A percentile compares a stretch with the other conserved stretches of the same genome.
Evolutionary conservation across 306 rosid species (phyloP).

Genomic region (Herpetospermum pedunculosum): DNA sequence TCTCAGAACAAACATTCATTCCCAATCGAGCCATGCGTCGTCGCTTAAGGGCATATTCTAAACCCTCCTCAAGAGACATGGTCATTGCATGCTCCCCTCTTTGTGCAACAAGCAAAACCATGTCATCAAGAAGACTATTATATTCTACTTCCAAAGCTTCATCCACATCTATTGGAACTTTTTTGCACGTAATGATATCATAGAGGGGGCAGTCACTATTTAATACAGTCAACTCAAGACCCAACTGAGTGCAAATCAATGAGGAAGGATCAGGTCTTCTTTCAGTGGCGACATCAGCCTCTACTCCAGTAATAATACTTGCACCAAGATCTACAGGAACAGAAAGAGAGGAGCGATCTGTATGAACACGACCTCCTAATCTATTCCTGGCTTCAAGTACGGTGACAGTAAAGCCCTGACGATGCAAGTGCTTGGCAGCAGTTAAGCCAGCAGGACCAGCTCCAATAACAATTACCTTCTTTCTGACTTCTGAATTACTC

Average conservation of each 20-base stretch:
- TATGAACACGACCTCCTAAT: slow-evolving; percentile 90
- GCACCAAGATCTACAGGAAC: slow-evolving; percentile 99
- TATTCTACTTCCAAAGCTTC: slow-evolving; percentile 90
- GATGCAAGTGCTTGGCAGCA: slow-evolving; percentile 94
- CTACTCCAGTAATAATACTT: slow-evolving; percentile 98
- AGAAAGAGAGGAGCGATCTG: slow-evolving; percentile 80
- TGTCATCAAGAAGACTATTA: slow-evolving; percentile 96
- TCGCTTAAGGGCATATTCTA: slow-evolving; percentile 76
- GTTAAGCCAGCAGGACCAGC: slow-evolving; percentile 99
- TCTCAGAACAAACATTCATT: slow-evolving; percentile 17
- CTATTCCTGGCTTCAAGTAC: slow-evolving; percentile 90
- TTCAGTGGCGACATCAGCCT: slow-evolving; percentile 97
- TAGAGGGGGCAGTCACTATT: slow-evolving; percentile 97
- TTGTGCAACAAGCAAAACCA: slow-evolving; percentile 72
- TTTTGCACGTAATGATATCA: slow-evolving; percentile 65
- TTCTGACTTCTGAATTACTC: slow-evolving; percentile 36
- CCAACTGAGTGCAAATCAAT: slow-evolving; percentile 89
- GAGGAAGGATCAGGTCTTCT: slow-evolving; percentile 99
- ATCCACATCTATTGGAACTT: slow-evolving; percentile 88
- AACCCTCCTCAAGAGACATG: slow-evolving; percentile 97
- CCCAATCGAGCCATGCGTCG: slow-evolving; percentile 48
- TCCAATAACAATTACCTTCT: slow-evolving; percentile 76
- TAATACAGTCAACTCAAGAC: slow-evolving; percentile 80
- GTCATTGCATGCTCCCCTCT: slow-evolving; percentile 73
- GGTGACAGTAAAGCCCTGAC: slow-evolving; percentile 77